Base-by-base conservation (phyloP, 352 stramenopile species). In the Phytopythium helicoides region DNA sequence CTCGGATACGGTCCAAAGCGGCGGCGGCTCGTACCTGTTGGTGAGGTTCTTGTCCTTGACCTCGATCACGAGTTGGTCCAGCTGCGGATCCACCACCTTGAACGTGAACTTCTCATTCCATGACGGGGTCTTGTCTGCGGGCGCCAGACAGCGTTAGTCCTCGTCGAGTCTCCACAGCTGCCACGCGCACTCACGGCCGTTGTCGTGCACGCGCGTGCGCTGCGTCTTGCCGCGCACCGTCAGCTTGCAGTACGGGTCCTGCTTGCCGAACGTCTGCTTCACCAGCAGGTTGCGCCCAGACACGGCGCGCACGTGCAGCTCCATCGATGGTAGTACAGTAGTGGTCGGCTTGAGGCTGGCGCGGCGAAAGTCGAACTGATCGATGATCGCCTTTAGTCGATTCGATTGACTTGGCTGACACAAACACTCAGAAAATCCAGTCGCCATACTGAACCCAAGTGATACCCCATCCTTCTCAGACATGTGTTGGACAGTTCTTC, bases 21-120 rank as follows among this genome's bases (percentile, higher is more conserved):
- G n/a, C n/a, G n/a, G n/a, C n/a, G n/a, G n/a, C n/a, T 18, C 39
- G 15, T 53, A 77, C 71, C 65, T 79, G 15, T 73, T 64, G 14
- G 79, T 89, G 46, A 90, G 88, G 58, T 90, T 94, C 62, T 89
- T 89, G 74, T 94, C 81, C 63, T 90, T 89, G 55, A 94, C 78
- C 49, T 90, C 62, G 36, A 94, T 66, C 36, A 75, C 54, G 51
- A 94, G 58, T 60, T 91, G 75, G 49, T 90, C 81, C 38, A 87
- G 58, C 57, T 94, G 77, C 39, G 78, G 64, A 52, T 92, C 78
- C 45, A 76, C 66, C n/a, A 87, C 73, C 6, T 83, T 34, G 50
- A 94, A 91, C 33, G 86, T 72, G 50, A 94, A 94, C 52, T 82
- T 76, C 54, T 94, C 79, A 52, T 94, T 89, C 83, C 83, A 94